Conservation (phyloP, 2,329 filamentous ascomycete species). For the Aspergillus ustus region DNA sequence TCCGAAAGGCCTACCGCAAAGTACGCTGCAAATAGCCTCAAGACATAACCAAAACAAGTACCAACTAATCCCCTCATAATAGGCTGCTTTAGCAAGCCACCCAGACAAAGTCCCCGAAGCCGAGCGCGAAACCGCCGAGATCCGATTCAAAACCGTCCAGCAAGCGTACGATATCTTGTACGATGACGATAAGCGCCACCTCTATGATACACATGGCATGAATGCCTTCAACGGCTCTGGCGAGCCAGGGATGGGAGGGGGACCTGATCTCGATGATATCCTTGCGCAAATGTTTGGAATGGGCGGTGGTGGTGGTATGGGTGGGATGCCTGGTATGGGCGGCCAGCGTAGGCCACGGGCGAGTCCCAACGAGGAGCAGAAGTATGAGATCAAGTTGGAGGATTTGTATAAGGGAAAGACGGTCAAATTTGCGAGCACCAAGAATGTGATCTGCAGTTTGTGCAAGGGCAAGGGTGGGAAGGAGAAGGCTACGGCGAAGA, state of each 20-base stretch:
- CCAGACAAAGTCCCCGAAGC: slow-evolving; percentile 94
- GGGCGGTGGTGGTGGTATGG: slow-evolving; percentile 61
- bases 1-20: slow-evolving; percentile 97
- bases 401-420: slow-evolving; percentile 99
- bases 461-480: slow-evolving; percentile 92
- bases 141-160: slow-evolving; percentile 89
- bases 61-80: slow-evolving; percentile 8
- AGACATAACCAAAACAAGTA: background rate
- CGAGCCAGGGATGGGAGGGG: slow-evolving; percentile 66
- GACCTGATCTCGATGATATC: slow-evolving; percentile 83
- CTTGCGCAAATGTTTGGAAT: slow-evolving; percentile 83
- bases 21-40: slow-evolving; percentile 51
- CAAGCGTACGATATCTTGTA: slow-evolving; percentile 97
- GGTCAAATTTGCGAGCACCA: slow-evolving; percentile 93
- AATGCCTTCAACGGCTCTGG: slow-evolving; percentile 83
- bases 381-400: slow-evolving; percentile 88
- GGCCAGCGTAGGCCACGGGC: slow-evolving; percentile 57
- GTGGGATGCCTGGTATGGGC: slow-evolving; percentile 47
- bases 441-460: slow-evolving; percentile 83
- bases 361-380: slow-evolving; percentile 83
- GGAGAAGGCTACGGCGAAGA: slow-evolving; percentile 82
- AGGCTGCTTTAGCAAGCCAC: slow-evolving; percentile 87
- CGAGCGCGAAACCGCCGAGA: slow-evolving; percentile 81
- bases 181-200: slow-evolving; percentile 88
- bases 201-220: slow-evolving; percentile 97